A percentile compares a stretch with the other conserved stretches of the same genome.
Evolutionary conservation across 345 rosid species (phyloP).

Genomic region (Bruguiera parviflora): DNA sequence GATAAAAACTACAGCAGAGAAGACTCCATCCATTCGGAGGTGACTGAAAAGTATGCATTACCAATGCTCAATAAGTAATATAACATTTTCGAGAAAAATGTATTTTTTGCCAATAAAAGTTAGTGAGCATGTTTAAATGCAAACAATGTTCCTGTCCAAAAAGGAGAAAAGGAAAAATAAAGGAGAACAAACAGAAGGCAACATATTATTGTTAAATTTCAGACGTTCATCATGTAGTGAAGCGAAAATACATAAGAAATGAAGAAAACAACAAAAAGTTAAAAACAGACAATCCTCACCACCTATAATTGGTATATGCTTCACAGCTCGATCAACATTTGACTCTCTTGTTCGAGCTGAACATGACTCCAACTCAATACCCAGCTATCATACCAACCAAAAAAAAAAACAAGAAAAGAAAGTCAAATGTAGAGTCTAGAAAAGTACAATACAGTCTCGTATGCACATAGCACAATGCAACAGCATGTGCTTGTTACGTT

Average conservation of each 20-base stretch:
- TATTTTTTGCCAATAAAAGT: background rate
- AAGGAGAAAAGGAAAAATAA: background rate
- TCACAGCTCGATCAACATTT: constrained; percentile 31
- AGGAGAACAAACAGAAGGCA: background rate
- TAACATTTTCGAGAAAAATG: background rate
- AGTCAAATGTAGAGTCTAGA: constrained; percentile 13
- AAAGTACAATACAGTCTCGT: constrained; percentile 5
- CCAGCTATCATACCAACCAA: constrained; percentile 43
- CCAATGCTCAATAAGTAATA: background rate
- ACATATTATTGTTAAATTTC: background rate
- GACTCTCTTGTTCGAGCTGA: constrained; percentile 46
- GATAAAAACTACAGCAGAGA: too few relatives aligned
- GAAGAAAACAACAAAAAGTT: background rate
- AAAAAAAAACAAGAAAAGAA: constrained; percentile 16
- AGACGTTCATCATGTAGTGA: background rate
- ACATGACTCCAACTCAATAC: constrained; percentile 54
- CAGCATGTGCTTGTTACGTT: background rate
- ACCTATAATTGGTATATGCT: constrained; percentile 26
- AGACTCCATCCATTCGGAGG: too few relatives aligned
- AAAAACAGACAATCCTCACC: constrained; percentile 39
- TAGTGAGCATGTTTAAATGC: background rate
- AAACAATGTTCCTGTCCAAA: constrained; percentile 2
- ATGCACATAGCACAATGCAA: constrained; percentile 11
- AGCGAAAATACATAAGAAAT: constrained; percentile 1
- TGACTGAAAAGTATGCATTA: background rate